phyloP scores from a whole-genome alignment of 441 rosid genomes.

The Adansonia grandidieri region DNA sequence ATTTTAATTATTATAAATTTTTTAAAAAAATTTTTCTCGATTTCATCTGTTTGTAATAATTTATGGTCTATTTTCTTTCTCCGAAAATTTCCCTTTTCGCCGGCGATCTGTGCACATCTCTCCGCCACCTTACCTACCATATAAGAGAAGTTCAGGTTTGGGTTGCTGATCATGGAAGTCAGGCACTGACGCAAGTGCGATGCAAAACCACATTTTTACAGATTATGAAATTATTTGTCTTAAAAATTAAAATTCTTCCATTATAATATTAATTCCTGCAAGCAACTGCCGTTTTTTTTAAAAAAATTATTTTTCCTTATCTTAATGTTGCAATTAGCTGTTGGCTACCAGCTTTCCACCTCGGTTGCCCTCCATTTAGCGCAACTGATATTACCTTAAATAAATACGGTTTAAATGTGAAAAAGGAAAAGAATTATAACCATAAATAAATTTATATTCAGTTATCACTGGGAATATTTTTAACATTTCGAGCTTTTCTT shows the following conservation, averaged over 20 bases:
- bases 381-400: too few species aligned
- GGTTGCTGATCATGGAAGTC: background rate
- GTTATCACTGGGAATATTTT: too few species aligned
- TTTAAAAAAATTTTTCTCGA: too few species aligned
- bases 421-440: too few species aligned
- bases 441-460: too few species aligned
- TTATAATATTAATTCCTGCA: background rate
- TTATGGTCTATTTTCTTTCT: too few species aligned
- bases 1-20: too few species aligned
- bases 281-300: too few species aligned
- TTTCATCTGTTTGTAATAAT: too few species aligned
- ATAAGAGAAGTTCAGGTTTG: background rate
- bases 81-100: background rate
- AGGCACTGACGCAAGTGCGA: background rate
- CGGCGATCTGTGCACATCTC: background rate
- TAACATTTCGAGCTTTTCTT: too few species aligned
- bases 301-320: background rate
- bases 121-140: background rate
- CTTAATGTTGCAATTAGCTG: background rate
- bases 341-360: conserved; percentile 31
- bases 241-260: background rate
- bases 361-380: conserved; percentile 32
- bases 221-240: background rate
- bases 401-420: too few species aligned
- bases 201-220: background rate